Conservation (phyloP, 169 alveolate genomes). For the Cryptosporidium ubiquitum region DNA sequence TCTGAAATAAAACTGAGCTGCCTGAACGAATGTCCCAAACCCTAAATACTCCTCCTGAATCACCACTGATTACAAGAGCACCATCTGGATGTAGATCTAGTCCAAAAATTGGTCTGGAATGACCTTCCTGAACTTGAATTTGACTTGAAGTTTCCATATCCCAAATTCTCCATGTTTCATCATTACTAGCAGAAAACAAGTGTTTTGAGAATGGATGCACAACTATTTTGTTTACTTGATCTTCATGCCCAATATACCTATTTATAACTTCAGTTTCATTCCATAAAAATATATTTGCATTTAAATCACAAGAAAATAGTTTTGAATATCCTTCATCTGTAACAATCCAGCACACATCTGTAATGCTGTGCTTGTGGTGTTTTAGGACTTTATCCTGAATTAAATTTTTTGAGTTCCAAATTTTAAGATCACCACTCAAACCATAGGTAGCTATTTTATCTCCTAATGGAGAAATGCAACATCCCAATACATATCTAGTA, state of each 20-base stretch:
- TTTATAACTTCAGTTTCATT: background rate
- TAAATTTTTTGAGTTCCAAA: slow-evolving; percentile 32
- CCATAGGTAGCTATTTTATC: slow-evolving; percentile 56
- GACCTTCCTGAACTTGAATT: slow-evolving; percentile 87
- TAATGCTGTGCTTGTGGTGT: background rate
- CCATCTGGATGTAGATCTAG: slow-evolving; percentile 89
- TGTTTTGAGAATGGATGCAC: slow-evolving; percentile 42
- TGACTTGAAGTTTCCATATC: slow-evolving; percentile 82
- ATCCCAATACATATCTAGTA: slow-evolving; percentile 38
- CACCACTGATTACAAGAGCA: slow-evolving; percentile 87
- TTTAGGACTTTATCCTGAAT: background rate
- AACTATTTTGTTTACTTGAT: slow-evolving; percentile 20
- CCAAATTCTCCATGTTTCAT: slow-evolving; percentile 90
- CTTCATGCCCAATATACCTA: slow-evolving; percentile 46
- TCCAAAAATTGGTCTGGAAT: slow-evolving; percentile 84
- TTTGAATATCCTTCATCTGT: slow-evolving; percentile 1
- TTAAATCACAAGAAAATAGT: slow-evolving; percentile 38
- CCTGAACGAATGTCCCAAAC: slow-evolving; percentile 92
- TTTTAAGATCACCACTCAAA: slow-evolving; percentile 22
- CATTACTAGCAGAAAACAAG: slow-evolving; percentile 80
- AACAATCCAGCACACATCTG: slow-evolving; percentile 32
- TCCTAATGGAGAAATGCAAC: slow-evolving; percentile 28
- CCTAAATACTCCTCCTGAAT: slow-evolving; percentile 85
- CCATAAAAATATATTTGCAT: slow-evolving; percentile 54
- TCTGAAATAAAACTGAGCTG: slow-evolving; percentile 78